These are phyloP conservation scores for Aaosphaeria pasadenensis DNA, from an alignment of 2,329 filamentous ascomycete species.

Conservation along the genomic window DNA sequence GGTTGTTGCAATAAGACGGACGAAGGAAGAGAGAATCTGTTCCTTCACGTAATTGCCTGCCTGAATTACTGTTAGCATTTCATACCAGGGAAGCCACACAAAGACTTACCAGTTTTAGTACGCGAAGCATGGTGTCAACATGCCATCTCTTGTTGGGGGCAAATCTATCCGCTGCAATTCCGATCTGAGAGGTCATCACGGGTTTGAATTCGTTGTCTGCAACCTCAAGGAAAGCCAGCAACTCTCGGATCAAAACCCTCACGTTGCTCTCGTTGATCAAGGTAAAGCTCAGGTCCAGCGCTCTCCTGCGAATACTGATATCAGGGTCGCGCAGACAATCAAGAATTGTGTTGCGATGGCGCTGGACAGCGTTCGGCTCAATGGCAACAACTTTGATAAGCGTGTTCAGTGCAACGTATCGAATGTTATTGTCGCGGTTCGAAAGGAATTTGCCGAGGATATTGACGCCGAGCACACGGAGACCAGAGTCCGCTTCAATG, in stretches of 20 bases:
- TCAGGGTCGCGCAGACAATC: slow-evolving; percentile 96
- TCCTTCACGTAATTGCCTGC: slow-evolving; percentile 98
- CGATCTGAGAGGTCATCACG: slow-evolving; percentile 97
- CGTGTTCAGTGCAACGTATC: slow-evolving; percentile 96
- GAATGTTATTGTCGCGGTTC: slow-evolving; percentile 99
- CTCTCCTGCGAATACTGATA: slow-evolving; percentile 92
- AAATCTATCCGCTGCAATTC: slow-evolving; percentile 92
- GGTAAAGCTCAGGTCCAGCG: slow-evolving; percentile 96
- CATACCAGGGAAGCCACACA: background rate
- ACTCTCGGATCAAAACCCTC: slow-evolving; percentile 84
- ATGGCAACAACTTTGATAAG: slow-evolving; percentile 97
- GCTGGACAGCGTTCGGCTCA: slow-evolving; percentile 94
- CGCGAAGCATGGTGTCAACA: slow-evolving; percentile 93
- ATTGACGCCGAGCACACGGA: slow-evolving; percentile 93
- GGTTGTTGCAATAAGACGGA: slow-evolving; percentile 90
- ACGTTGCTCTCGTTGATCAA: slow-evolving; percentile 97
- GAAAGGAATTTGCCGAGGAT: slow-evolving; percentile 97
- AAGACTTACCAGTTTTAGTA: slow-evolving; percentile 66
- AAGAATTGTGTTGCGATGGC: slow-evolving; percentile 94
- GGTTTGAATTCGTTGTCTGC: slow-evolving; percentile 99
- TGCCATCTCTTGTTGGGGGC: slow-evolving; percentile 98
- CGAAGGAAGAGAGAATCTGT: slow-evolving; percentile 94
- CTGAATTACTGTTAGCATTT: slow-evolving; percentile 12
- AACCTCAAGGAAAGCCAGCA: slow-evolving; percentile 92
- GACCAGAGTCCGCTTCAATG: slow-evolving; percentile 93